These are phyloP conservation scores for Fusarium anguioides DNA, from an alignment of 2,329 filamentous ascomycete species.

Conservation along the genomic window DNA sequence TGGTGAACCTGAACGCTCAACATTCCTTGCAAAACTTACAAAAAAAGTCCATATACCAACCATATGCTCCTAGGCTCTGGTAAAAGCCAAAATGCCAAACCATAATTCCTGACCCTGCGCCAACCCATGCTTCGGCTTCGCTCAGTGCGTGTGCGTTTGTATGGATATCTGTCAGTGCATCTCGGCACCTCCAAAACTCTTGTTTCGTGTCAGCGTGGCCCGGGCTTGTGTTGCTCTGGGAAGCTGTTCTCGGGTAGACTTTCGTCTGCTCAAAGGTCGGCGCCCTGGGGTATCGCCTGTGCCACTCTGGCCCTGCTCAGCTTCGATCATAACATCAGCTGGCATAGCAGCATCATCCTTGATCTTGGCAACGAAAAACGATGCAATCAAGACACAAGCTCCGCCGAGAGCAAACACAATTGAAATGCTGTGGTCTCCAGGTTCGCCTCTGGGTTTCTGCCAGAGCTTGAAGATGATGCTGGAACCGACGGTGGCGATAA, in stretches of 20 bases:
- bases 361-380: slow-evolving; percentile 76
- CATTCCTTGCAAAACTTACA: slow-evolving; percentile 2
- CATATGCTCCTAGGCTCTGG: slow-evolving; percentile 14
- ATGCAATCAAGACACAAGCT: slow-evolving; percentile 79
- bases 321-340: slow-evolving; percentile 53
- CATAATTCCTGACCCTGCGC: slow-evolving; percentile 15
- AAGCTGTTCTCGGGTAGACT: slow-evolving; percentile 55
- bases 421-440: slow-evolving; percentile 87
- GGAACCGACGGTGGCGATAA: slow-evolving; percentile 86
- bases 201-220: slow-evolving; percentile 60
- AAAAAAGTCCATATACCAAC: slow-evolving; percentile 3
- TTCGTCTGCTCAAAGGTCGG: slow-evolving; percentile 48
- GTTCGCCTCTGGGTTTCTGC: slow-evolving; percentile 86
- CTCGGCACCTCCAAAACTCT: slow-evolving; percentile 62
- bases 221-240: slow-evolving; percentile 58
- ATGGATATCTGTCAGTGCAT: slow-evolving; percentile 30
- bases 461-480: slow-evolving; percentile 85
- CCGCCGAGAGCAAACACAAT: slow-evolving; percentile 90
- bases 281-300: slow-evolving; percentile 36
- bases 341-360: slow-evolving; percentile 65
- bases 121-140: slow-evolving; percentile 13
- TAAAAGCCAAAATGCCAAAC: slow-evolving; percentile 21
- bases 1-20: slow-evolving; percentile 1
- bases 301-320: slow-evolving; percentile 58
- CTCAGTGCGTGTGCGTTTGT: neutral